These are phyloP conservation scores for Penicillium sp. DNA, from an alignment of 2,329 filamentous ascomycete species.

Conservation along the genomic window DNA sequence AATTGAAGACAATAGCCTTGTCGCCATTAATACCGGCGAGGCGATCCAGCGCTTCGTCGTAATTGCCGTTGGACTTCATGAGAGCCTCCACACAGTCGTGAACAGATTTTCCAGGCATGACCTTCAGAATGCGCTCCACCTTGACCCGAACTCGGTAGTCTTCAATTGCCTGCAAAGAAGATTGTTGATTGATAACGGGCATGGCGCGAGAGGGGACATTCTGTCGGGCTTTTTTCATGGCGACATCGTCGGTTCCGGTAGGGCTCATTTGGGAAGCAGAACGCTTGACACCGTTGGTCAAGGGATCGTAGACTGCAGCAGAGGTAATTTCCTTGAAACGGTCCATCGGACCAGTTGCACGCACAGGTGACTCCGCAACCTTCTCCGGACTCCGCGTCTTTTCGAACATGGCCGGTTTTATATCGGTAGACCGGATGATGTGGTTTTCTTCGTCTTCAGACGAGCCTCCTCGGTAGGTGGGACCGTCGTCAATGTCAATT, in stretches of 20 bases:
- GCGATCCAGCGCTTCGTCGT: constrained; percentile 54
- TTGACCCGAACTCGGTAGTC: constrained; percentile 53
- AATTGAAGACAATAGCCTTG: constrained; percentile 13
- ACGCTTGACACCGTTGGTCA: constrained; percentile 33
- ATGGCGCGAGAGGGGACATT: constrained; percentile 47
- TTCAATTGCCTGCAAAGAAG: constrained; percentile 50
- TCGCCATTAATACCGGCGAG: constrained; percentile 31
- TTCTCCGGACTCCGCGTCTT: constrained; percentile 44
- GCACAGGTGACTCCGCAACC: constrained; percentile 43
- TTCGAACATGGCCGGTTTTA: constrained; percentile 60
- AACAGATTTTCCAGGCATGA: constrained; percentile 51
- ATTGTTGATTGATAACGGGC: constrained; percentile 42
- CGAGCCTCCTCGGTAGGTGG: constrained; percentile 61
- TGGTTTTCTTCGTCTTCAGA: constrained; percentile 58
- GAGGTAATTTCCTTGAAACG: constrained; percentile 48
- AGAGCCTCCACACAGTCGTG: constrained; percentile 53
- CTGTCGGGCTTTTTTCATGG: constrained; percentile 43
- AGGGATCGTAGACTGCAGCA: constrained; percentile 44
- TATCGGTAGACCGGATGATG: constrained; percentile 52
- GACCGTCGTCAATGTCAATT: constrained; percentile 55
- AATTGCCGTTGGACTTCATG: constrained; percentile 51
- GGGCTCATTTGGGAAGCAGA: constrained; percentile 47
- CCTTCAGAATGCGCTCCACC: constrained; percentile 52
- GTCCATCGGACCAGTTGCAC: constrained; percentile 27
- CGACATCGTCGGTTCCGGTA: constrained; percentile 32